Conservation (phyloP, 2,329 filamentous ascomycete species). For the Talaromyces piceae region DNA sequence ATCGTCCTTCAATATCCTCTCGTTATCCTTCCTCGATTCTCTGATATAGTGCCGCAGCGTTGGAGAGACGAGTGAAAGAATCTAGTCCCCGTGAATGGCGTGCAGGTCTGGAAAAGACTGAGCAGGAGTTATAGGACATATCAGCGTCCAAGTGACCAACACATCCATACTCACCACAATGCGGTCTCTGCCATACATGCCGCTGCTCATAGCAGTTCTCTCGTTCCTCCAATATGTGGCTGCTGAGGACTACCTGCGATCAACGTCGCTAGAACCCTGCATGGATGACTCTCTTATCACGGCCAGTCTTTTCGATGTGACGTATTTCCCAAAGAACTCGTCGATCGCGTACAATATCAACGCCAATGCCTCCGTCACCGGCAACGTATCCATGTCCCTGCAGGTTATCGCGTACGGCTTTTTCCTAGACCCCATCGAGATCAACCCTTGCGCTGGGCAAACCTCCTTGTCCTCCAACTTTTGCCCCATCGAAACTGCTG, state of each 20-base stretch:
- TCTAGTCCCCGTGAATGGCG: background rate
- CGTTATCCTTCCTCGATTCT: background rate
- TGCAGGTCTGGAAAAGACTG: background rate
- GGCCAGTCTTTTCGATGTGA: slow-evolving; percentile 12
- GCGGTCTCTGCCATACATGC: background rate
- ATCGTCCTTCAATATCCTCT: background rate
- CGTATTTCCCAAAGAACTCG: slow-evolving; percentile 8
- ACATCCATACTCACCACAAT: background rate
- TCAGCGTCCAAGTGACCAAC: background rate
- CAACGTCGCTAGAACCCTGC: slow-evolving; percentile 10
- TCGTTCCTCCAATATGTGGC: slow-evolving; percentile 1
- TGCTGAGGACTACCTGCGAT: slow-evolving; percentile 8
- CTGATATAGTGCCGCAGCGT: background rate
- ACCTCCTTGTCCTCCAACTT: slow-evolving; percentile 10
- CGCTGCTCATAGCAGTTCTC: slow-evolving; percentile 5
- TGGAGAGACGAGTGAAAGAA: background rate
- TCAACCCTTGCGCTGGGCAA: slow-evolving; percentile 10
- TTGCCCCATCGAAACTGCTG: slow-evolving; percentile 12
- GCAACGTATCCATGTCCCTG: slow-evolving; percentile 10
- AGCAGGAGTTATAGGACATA: background rate
- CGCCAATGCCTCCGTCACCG: slow-evolving; percentile 11
- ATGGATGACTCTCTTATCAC: slow-evolving; percentile 12
- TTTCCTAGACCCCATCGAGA: slow-evolving; percentile 5
- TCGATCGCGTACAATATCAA: slow-evolving; percentile 12
- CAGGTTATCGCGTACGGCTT: slow-evolving; percentile 14